Evolutionary conservation across 352 stramenopile genomes (phyloP).

Genomic region (Phytophthora ohioensis): DNA sequence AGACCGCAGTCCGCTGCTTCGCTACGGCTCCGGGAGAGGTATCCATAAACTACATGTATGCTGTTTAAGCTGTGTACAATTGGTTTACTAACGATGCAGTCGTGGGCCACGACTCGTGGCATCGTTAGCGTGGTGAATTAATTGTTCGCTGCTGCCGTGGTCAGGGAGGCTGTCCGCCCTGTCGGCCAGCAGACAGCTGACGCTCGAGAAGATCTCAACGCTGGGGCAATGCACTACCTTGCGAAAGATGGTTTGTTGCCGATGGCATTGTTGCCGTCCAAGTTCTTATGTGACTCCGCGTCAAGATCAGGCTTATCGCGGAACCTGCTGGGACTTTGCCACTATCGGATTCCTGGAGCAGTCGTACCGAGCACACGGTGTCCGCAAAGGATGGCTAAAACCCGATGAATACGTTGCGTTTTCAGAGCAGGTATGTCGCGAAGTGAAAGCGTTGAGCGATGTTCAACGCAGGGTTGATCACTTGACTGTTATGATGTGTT

Average conservation of each 20-base stretch:
- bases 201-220: conserved; percentile 16
- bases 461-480: background rate
- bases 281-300: conserved; percentile 84
- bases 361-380: conserved; percentile 76
- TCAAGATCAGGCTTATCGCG: conserved; percentile 76
- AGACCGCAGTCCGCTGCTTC: conserved; percentile 68
- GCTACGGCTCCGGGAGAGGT: conserved; percentile 64
- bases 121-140: background rate
- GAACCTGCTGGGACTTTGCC: conserved; percentile 87
- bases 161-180: conserved; percentile 29
- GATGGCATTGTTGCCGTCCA: conserved; percentile 77
- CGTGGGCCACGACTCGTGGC: background rate
- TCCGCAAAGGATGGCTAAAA: conserved; percentile 73
- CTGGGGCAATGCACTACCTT: conserved; percentile 15
- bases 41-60: background rate
- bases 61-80: background rate
- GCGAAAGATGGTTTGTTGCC: conserved; percentile 56
- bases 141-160: conserved; percentile 1
- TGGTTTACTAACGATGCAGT: background rate
- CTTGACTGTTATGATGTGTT: conserved; percentile 5
- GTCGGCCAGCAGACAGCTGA: conserved; percentile 23
- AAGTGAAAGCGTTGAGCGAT: background rate
- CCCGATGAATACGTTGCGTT: conserved; percentile 81
- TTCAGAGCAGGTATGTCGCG: conserved; percentile 68
- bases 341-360: conserved; percentile 83